These are phyloP conservation scores for Phytophthora syringae DNA, from an alignment of 352 stramenopile genomes.

Conservation along the genomic window DNA sequence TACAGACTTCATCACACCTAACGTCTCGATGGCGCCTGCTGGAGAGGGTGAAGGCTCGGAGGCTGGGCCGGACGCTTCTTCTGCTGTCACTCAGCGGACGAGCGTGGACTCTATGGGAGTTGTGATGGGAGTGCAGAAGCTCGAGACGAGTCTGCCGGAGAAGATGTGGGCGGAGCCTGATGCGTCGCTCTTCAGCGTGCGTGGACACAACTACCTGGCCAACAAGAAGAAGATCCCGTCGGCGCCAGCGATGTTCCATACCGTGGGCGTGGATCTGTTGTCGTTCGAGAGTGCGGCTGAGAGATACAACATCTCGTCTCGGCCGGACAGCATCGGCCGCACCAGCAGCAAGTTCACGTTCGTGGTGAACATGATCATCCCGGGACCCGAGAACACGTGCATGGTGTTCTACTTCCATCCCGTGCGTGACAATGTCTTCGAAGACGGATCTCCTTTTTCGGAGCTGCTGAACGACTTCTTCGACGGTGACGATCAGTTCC, in stretches of 20 bases:
- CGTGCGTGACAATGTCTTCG: conserved; percentile 79
- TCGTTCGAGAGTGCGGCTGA: conserved; percentile 77
- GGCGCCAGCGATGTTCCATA: conserved; percentile 71
- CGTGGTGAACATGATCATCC: conserved; percentile 92
- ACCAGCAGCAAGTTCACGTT: conserved; percentile 87
- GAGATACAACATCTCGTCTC: conserved; percentile 81
- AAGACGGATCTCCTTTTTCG: conserved; percentile 89
- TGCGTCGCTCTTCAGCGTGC: conserved; percentile 81
- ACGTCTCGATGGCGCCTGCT: conserved; percentile 64
- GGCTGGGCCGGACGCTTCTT: conserved; percentile 19
- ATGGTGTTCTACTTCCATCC: conserved; percentile 91
- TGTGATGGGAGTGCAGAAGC: conserved; percentile 67
- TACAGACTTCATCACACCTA: conserved; percentile 87
- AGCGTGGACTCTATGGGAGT: conserved; percentile 69
- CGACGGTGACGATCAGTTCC: conserved; percentile 95
- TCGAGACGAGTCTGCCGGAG: conserved; percentile 76
- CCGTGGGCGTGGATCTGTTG: conserved; percentile 83
- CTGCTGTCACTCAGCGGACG: conserved; percentile 37
- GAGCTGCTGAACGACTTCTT: conserved; percentile 92
- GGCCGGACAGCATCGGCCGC: conserved; percentile 73
- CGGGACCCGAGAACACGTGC: conserved; percentile 73
- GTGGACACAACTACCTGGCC: conserved; percentile 88
- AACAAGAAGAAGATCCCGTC: conserved; percentile 92
- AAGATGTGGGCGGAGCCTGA: conserved; percentile 90
- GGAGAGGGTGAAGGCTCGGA: conserved; percentile 18